A percentile compares a stretch with the other conserved stretches of the same genome.
Evolutionary conservation across 1,284 basidiomycete species (phyloP).

Genomic region (Rhodotorula sp.): DNA sequence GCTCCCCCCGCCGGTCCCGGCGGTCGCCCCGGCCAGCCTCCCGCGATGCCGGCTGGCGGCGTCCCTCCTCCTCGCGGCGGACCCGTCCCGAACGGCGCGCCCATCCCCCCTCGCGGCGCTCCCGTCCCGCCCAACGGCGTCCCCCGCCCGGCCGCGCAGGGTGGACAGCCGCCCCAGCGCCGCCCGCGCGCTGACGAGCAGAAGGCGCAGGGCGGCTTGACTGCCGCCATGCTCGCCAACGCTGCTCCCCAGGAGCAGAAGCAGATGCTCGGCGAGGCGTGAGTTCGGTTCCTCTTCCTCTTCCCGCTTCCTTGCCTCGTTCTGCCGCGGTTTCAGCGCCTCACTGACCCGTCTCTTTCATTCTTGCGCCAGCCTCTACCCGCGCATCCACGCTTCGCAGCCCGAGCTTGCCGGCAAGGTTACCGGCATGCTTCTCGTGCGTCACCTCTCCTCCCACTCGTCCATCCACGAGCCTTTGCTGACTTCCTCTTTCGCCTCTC

Average conservation of each 20-base stretch:
- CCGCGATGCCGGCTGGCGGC: slow-evolving; percentile 31
- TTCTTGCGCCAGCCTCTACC: slow-evolving; percentile 40
- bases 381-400: slow-evolving; percentile 50
- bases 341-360: slow-evolving; percentile 46
- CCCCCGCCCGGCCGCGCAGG: slow-evolving; percentile 54
- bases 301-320: background rate
- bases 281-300: slow-evolving; percentile 51
- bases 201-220: slow-evolving; percentile 48
- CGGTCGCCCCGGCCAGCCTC: slow-evolving; percentile 44
- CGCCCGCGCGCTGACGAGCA: slow-evolving; percentile 50
- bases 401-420: slow-evolving; percentile 95
- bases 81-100: slow-evolving; percentile 35
- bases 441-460: background rate
- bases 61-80: slow-evolving; percentile 28
- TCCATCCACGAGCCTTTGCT: background rate
- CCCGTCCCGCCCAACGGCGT: slow-evolving; percentile 48
- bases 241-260: slow-evolving; percentile 87
- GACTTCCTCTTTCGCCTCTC: slow-evolving; percentile 56
- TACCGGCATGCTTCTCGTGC: slow-evolving; percentile 59
- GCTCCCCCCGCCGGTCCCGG: slow-evolving; percentile 47
- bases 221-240: slow-evolving; percentile 62
- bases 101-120: slow-evolving; percentile 37
- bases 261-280: slow-evolving; percentile 92
- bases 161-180: slow-evolving; percentile 46
- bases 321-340: background rate